Percentiles rank a stretch among this genome's conserved stretches.
phyloP scores from a whole-genome alignment of 2,329 filamentous ascomycete genomes.

The Zymoseptoria brevis region DNA sequence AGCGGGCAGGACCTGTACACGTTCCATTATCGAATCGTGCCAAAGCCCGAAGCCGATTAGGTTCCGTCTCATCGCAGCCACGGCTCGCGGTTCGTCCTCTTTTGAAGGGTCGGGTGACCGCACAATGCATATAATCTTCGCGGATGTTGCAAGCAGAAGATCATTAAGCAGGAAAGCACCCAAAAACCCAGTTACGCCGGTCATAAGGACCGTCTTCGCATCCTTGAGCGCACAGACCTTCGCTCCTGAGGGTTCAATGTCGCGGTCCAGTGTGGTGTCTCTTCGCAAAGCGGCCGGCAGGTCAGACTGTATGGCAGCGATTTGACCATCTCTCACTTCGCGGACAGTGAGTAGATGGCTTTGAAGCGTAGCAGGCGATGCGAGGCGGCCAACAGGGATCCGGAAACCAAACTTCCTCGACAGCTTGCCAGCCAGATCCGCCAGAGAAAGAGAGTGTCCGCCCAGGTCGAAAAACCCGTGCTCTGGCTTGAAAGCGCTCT shows the following conservation, averaged over 20 bases:
- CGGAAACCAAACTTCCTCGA: slow-evolving; percentile 64
- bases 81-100: slow-evolving; percentile 56
- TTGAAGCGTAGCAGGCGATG: slow-evolving; percentile 61
- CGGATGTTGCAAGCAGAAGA: slow-evolving; percentile 59
- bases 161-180: slow-evolving; percentile 66
- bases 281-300: slow-evolving; percentile 60
- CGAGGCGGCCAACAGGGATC: slow-evolving; percentile 62
- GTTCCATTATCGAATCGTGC: slow-evolving; percentile 68
- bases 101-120: slow-evolving; percentile 61
- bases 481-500: slow-evolving; percentile 54
- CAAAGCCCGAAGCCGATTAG: slow-evolving; percentile 71
- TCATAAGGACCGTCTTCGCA: slow-evolving; percentile 62
- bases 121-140: slow-evolving; percentile 64
- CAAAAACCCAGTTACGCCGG: slow-evolving; percentile 68
- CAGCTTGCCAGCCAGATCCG: slow-evolving; percentile 63
- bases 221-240: slow-evolving; percentile 54
- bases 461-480: slow-evolving; percentile 77
- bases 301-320: slow-evolving; percentile 67
- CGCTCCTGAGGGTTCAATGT: slow-evolving; percentile 51
- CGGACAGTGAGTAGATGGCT: slow-evolving; percentile 67
- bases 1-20: slow-evolving; percentile 66
- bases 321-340: slow-evolving; percentile 62
- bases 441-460: slow-evolving; percentile 70
- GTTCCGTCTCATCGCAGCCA: slow-evolving; percentile 66
- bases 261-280: slow-evolving; percentile 59